Evolutionary conservation across 1,284 basidiomycete genomes (phyloP).

Genomic region (Dichomitus squalens): DNA sequence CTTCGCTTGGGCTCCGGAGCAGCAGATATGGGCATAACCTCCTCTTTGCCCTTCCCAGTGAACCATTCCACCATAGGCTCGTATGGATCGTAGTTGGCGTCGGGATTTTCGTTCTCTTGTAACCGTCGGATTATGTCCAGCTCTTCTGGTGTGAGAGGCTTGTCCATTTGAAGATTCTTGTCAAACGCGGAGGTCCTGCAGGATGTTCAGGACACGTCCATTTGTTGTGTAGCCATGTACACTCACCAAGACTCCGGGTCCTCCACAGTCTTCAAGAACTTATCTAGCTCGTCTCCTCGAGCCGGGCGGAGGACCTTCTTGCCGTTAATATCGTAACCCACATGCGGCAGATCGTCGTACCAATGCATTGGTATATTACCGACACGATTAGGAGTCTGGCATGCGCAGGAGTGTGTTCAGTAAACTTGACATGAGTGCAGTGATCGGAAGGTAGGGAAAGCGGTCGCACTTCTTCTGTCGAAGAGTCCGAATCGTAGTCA

Average conservation of each 20-base stretch:
- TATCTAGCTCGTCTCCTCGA: constrained; percentile 96
- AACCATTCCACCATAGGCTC: constrained; percentile 97
- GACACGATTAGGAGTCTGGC: constrained; percentile 88
- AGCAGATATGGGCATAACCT: constrained; percentile 89
- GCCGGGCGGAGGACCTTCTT: constrained; percentile 94
- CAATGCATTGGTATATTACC: constrained; percentile 97
- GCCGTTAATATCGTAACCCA: constrained; percentile 96
- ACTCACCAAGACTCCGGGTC: constrained; percentile 86
- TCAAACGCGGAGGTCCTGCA: constrained; percentile 91
- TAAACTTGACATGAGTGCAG: background rate
- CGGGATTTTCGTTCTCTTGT: constrained; percentile 91
- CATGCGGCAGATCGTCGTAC: constrained; percentile 99
- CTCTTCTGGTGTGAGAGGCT: constrained; percentile 88
- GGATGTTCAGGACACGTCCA: background rate
- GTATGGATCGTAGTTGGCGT: constrained; percentile 89
- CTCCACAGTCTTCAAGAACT: constrained; percentile 93
- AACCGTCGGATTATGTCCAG: constrained; percentile 93
- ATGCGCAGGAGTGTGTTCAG: background rate
- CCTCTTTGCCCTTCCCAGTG: constrained; percentile 93
- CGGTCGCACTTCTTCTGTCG: constrained; percentile 89
- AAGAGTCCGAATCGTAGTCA: constrained; percentile 96
- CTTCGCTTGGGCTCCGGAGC: constrained; percentile 96
- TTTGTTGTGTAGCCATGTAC: background rate
- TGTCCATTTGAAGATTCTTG: constrained; percentile 85
- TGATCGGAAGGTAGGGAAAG: constrained; percentile 21